Evolutionary conservation across 208 protist genomes (phyloP), one percentile per base, ranked within the genome.

Genomic region (Kentomonas sorsogonicus): DNA sequence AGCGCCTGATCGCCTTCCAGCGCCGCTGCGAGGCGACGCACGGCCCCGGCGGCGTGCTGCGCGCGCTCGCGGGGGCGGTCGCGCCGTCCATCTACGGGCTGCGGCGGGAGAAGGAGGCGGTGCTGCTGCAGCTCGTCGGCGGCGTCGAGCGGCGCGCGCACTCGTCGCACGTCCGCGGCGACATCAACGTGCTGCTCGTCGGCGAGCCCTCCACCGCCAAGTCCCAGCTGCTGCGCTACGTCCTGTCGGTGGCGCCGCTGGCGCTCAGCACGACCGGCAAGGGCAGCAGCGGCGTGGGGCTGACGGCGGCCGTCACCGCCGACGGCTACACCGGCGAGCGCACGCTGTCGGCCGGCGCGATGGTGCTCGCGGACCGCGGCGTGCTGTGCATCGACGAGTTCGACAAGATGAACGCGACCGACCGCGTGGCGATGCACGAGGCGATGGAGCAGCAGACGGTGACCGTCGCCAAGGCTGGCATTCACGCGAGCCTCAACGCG

Each of bases 391-490:
- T 99, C 52, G 99, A 99, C 77, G 99, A 99, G 77, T 99, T 99
- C 74, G 99, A 99, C 72, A 99, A 99, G 79, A 99, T 99, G 99
- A 80, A 67, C 38, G 78, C 96, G 34, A 74, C 90, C 25, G 98
- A 99, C 75, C 79, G 89, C 26, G 89, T 96, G n/a, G 92, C 95
- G 3, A 98, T 98, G 85, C 95, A 98, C 75, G 95, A 99, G 81
- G 99, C 98, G 20, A 99, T 99, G 98, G 99, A 99, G 77, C 99
- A 99, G 77, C 98, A 99, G 74, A 99, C 98, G 0, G 98, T 99
- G 1, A 99, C 98, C 1, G 99, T 99, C 54, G 85, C 94, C 22
- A 99, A 99, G 86, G 99, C 98, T 3, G 99, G 98, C 54, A 99
- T 99, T 51, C 98, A 99, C 70, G 93, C 98, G 5, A 95, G 96